These are phyloP conservation scores for Myochromella boudieri DNA, from an alignment of 768 basidiomycete genomes.

Conservation along the genomic window DNA sequence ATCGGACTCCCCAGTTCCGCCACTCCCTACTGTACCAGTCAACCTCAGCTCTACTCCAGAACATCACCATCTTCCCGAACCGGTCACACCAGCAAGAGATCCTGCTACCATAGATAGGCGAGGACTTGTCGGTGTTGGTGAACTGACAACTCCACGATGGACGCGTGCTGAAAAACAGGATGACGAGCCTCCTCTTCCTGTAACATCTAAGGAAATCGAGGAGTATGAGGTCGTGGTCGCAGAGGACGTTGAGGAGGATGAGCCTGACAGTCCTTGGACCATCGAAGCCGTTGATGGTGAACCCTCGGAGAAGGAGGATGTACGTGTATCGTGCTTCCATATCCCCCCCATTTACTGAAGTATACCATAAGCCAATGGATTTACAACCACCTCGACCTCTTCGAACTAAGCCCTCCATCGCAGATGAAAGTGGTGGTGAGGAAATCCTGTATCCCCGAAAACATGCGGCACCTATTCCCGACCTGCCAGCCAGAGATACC, in stretches of 20 bases:
- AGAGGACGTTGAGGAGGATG: constrained; percentile 46
- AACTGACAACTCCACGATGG: constrained; percentile 97
- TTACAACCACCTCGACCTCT: constrained; percentile 48
- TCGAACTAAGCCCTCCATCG: constrained; percentile 61
- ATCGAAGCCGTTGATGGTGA: constrained; percentile 86
- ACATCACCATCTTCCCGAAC: constrained; percentile 46
- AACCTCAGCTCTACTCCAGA: constrained; percentile 63
- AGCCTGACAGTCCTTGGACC: constrained; percentile 85
- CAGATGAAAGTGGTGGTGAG: constrained; percentile 87
- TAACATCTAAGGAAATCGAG: constrained; percentile 28
- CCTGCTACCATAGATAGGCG: constrained; percentile 82
- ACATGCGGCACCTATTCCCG: constrained; percentile 25
- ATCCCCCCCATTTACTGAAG: constrained; percentile 5
- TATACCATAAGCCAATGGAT: constrained; percentile 37
- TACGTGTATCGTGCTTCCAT: constrained; percentile 28
- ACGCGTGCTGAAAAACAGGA: constrained; percentile 49
- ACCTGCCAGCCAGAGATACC: constrained; percentile 27
- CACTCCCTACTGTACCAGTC: constrained; percentile 41
- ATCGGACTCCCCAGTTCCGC: constrained; percentile 62
- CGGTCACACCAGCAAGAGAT: constrained; percentile 73
- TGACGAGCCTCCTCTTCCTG: constrained; percentile 28
- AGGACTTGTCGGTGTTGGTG: constrained; percentile 91
- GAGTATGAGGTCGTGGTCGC: constrained; percentile 42
- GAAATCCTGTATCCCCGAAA: constrained; percentile 87
- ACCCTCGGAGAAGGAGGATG: constrained; percentile 68